Evolutionary conservation across 1,139 yeast genomes (phyloP).

Genomic region (Kodamaea plutei): DNA sequence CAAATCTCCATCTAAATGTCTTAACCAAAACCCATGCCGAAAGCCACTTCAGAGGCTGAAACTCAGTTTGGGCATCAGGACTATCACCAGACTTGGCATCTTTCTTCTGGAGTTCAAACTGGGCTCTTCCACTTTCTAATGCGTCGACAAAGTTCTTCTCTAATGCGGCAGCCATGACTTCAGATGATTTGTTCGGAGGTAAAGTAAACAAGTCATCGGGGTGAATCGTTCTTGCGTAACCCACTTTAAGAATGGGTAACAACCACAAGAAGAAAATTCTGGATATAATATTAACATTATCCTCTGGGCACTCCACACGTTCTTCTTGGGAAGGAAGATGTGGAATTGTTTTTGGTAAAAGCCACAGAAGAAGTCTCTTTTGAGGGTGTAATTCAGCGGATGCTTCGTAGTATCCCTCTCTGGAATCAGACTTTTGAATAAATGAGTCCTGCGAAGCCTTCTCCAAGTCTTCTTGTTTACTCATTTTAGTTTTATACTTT

Average conservation of each 20-base stretch:
- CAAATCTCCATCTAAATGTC: slow-evolving; percentile 27
- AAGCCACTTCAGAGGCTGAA: slow-evolving; percentile 11
- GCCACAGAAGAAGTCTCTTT: slow-evolving; percentile 14
- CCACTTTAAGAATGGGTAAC: slow-evolving; percentile 40
- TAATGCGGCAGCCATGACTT: slow-evolving; percentile 31
- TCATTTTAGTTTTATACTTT: too few species aligned
- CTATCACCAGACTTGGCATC: too few species aligned
- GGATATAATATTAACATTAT: slow-evolving; percentile 29
- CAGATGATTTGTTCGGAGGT: slow-evolving; percentile 30
- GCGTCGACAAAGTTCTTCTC: slow-evolving; percentile 20
- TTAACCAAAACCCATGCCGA: slow-evolving; percentile 19
- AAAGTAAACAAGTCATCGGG: slow-evolving; percentile 42
- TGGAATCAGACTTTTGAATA: too few species aligned
- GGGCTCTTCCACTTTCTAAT: slow-evolving; percentile 17
- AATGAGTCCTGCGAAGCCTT: too few species aligned
- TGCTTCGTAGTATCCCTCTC: too few species aligned
- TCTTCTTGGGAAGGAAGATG: slow-evolving; percentile 55
- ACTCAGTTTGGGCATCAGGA: too few species aligned
- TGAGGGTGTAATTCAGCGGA: slow-evolving; percentile 10
- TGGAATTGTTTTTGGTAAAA: slow-evolving; percentile 23
- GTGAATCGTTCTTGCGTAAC: slow-evolving; percentile 47
- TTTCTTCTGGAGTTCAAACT: too few species aligned
- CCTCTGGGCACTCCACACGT: slow-evolving; percentile 36
- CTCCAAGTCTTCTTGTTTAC: too few species aligned
- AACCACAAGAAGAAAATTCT: slow-evolving; percentile 48